Evolutionary conservation across 108 stramenopile genomes (phyloP).

Genomic region (Nitzschia sp.): DNA sequence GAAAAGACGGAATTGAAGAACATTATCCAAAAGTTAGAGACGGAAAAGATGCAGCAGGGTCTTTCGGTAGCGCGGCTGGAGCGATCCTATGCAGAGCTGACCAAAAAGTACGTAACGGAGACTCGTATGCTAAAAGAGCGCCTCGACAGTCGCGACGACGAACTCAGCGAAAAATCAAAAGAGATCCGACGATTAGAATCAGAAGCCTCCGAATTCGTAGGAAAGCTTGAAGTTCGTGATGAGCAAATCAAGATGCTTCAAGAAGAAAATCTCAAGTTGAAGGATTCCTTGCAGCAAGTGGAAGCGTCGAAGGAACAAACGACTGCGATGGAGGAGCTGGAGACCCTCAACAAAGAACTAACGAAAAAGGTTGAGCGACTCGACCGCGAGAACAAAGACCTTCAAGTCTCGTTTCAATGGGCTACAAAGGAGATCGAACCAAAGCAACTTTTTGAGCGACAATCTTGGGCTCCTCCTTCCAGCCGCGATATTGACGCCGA

Average conservation of each 20-base stretch:
- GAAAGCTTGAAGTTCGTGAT: not conserved
- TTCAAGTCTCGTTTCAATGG: not conserved
- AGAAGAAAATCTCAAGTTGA: constrained; percentile 7
- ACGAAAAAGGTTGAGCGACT: not conserved
- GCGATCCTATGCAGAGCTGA: not conserved
- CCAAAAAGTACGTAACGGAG: constrained; percentile 4
- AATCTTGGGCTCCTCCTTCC: not conserved
- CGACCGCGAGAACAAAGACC: not conserved
- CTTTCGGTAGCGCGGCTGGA: not conserved
- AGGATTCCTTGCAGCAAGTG: not conserved
- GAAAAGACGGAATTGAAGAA: constrained; percentile 12
- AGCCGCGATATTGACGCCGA: not conserved
- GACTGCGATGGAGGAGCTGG: not conserved
- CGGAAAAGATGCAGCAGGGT: not conserved
- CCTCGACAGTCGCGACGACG: not conserved
- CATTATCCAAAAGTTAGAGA: not conserved
- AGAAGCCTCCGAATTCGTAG: not conserved
- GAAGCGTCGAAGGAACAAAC: constrained; percentile 16
- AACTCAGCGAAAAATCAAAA: not conserved
- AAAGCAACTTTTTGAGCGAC: not conserved
- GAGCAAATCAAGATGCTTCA: constrained; percentile 4
- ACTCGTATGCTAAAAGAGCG: constrained; percentile 6
- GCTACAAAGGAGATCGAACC: not conserved
- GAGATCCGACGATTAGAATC: not conserved
- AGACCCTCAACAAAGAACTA: constrained; percentile 3